Percentiles rank a stretch among this genome's conserved stretches.
These are phyloP conservation scores for Zygoascus flipseniorum DNA, from an alignment of 805 yeast genomes.

Conservation along the genomic window DNA sequence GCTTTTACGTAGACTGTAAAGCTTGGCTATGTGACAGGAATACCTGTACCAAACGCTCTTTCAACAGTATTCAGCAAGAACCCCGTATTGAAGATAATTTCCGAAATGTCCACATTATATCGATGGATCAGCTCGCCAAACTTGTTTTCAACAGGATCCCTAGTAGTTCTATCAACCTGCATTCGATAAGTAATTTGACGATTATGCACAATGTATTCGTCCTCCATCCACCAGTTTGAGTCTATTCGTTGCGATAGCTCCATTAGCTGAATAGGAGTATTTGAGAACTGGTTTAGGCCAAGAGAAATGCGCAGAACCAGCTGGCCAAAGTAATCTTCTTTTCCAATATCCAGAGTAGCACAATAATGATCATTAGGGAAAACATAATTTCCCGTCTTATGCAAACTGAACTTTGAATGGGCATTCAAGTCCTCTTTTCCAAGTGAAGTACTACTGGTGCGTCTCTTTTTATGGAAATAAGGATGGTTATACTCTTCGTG, in stretches of 20 bases:
- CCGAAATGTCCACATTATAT: constrained; percentile 9
- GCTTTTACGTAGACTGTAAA: too few relatives aligned
- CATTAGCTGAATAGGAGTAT: constrained; percentile 5
- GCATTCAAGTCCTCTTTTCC: constrained; percentile 5
- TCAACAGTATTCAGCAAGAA: constrained; percentile 10
- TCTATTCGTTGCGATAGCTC: constrained; percentile 10
- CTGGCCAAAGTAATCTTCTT: constrained; percentile 12
- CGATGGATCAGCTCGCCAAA: constrained; percentile 7
- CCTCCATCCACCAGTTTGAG: constrained; percentile 10
- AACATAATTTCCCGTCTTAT: not conserved
- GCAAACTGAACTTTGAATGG: constrained; percentile 8
- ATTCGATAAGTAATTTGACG: constrained; percentile 8
- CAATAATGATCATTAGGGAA: not conserved
- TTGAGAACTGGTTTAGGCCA: not conserved
- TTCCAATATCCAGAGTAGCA: constrained; percentile 8
- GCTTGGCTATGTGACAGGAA: too few relatives aligned
- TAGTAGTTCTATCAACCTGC: constrained; percentile 4
- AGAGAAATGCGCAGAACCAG: constrained; percentile 7
- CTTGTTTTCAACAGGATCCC: constrained; percentile 6
- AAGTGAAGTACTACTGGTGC: not conserved
- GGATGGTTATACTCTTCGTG: not conserved
- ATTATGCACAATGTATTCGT: constrained; percentile 12
- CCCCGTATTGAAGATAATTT: constrained; percentile 10
- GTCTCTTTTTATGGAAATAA: not conserved
- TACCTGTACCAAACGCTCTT: not conserved